Base-by-base conservation (phyloP, 768 basidiomycete species). In the Jaapia argillacea region DNA sequence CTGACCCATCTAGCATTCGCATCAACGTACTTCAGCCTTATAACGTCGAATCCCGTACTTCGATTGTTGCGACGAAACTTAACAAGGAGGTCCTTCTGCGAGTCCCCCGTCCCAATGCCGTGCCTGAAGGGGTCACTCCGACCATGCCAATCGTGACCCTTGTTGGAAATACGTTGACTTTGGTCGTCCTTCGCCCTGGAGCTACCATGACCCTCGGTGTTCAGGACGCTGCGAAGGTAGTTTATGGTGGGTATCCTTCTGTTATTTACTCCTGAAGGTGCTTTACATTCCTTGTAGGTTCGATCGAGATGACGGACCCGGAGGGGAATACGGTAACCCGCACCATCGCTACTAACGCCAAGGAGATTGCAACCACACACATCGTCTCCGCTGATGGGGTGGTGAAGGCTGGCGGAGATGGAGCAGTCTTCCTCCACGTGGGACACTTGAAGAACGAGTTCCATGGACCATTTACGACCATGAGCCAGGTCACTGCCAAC, bases 41-140 rank as follows among this genome's bases (percentile, higher is more conserved):
- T 44, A 48, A 48, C 33, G 31, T 31, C 14, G 21, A 48, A 13
- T 26, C 45, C 16, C 24, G 40, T 14, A 43, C 50, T 13, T 41
- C 37, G 16, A 45, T 51, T n/a, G 37, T 38, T 6, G 55, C 48
- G 13, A 36, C 42, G 10, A 40, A 40, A 36, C 54, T 57, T 20
- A 47, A 53, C 13, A 43, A 59, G 4, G 56, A 57, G 41, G 53
- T 59, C n/a, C 42, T 50, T 27, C 40, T 57, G 31, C 41, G 45
- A 6, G 43, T 57, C 33, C 54, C 45, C 31, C 46, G 42, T 44
- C 58, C 43, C n/a, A 38, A 6, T 36, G 13, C 43, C 40, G 13
- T 46, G 39, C 53, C 39, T 41, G 40, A 26, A 42, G 53, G 39
- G 45, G 45, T 23, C 44, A 54, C 42, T 39, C 47, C 28, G 43